Base-by-base conservation (phyloP, 2,329 filamentous ascomycete genomes). In the Fusarium euwallaceae region DNA sequence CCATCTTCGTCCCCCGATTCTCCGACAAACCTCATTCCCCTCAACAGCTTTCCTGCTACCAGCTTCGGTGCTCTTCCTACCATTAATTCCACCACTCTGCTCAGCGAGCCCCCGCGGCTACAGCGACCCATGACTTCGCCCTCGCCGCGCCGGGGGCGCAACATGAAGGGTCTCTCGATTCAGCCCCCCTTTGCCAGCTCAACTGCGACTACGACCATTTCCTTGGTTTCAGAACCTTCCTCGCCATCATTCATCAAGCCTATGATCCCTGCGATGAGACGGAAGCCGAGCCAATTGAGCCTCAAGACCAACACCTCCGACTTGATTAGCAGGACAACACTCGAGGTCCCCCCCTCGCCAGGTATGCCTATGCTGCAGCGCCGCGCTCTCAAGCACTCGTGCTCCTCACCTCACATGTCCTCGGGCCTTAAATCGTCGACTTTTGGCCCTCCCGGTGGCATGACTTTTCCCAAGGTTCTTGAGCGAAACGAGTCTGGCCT, bases 1-100 rank as follows among this genome's bases (percentile, higher is more conserved):
- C 95, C 97, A 4, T 96, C 93, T 62, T 95, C 95, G 24, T 98
- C 96, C 1, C 96, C 96, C 10, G 95, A 98, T 83, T 98, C 97
- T 4, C 94, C 95, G 2, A 87, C 93, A 64, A 93, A 93, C 66
- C 87, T 95, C 65, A 89, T 93, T 65, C 92, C 94, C 4, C 87
- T 94, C 53, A 91, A 90, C 59, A 91, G 92, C 16, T 95, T 93
- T 77, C 88, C 91, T 1, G 88, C 89, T 6, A 90, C 91, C 8
- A 87, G 86, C 4, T 91, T 92, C 73, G 86, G 85, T 67, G 82
- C 83, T 59, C 79, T 87, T 32, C 64, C 70, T 14, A 66, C 68
- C 48, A 70, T 56, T 43, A 68, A 48, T 51, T 61, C 72, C 29
- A 64, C 61, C 56, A 77, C 76, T 3, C 72, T 80, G 41, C 84